Percentiles rank a stretch among this genome's conserved stretches.
phyloP scores from a whole-genome alignment of 2,329 filamentous ascomycete species.

The Clathrospora elynae region DNA sequence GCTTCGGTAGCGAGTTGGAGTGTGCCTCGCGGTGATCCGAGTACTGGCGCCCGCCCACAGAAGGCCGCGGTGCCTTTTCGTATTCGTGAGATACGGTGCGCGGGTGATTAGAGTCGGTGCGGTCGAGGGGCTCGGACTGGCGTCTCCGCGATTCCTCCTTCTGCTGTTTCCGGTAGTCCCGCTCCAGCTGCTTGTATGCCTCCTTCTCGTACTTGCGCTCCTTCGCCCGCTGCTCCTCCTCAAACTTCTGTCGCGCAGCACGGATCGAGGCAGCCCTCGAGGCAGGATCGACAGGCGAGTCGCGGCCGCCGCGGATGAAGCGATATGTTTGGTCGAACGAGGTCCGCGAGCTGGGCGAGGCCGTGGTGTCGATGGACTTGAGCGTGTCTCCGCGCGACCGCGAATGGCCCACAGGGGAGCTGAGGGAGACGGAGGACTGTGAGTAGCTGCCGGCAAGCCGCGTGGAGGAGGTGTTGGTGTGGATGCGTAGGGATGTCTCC shows the following conservation, averaged over 20 bases:
- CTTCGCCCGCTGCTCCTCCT: conserved; percentile 64
- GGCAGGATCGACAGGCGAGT: conserved; percentile 56
- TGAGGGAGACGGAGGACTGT: conserved; percentile 59
- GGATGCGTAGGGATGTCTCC: conserved; percentile 46
- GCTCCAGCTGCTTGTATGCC: conserved; percentile 53
- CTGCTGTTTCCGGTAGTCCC: conserved; percentile 52
- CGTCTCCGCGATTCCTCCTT: conserved; percentile 49
- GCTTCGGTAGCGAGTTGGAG: conserved; percentile 42
- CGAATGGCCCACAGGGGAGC: conserved; percentile 47
- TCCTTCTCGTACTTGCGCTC: conserved; percentile 60
- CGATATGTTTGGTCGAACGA: conserved; percentile 63
- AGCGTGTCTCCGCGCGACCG: conserved; percentile 58
- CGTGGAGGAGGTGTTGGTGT: conserved; percentile 50
- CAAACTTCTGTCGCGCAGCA: conserved; percentile 61
- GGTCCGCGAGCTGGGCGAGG: conserved; percentile 59
- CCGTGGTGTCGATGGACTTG: conserved; percentile 54
- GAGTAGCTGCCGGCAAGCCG: conserved; percentile 56
- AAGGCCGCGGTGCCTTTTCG: conserved; percentile 40
- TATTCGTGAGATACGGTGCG: conserved; percentile 41
- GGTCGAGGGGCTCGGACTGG: conserved; percentile 48
- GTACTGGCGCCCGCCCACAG: conserved; percentile 47
- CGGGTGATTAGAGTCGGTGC: conserved; percentile 32
- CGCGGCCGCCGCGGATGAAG: conserved; percentile 56
- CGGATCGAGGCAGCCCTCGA: conserved; percentile 62
- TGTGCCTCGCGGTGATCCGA: conserved; percentile 46